Percentiles rank a stretch among this genome's conserved stretches.
Conservation (phyloP, 1,139 yeast genomes). For the Sugiyamaella neomexicana region DNA sequence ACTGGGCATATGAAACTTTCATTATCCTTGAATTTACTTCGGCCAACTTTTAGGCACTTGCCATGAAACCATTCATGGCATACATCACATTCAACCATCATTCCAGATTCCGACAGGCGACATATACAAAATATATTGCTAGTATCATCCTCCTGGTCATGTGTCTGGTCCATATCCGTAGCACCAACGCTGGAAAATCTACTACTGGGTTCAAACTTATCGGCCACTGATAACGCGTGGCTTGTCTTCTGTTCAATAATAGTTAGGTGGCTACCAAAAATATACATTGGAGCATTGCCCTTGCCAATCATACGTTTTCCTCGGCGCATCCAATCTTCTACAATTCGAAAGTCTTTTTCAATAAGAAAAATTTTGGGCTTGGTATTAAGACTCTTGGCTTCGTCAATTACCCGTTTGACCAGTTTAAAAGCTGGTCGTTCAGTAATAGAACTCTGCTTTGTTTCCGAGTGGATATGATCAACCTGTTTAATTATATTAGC, state of each 20-base stretch:
- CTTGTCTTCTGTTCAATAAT: constrained; percentile 41
- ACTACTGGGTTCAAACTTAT: constrained; percentile 36
- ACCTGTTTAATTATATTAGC: constrained; percentile 17
- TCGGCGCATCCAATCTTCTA: constrained; percentile 48
- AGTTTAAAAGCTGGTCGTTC: constrained; percentile 38
- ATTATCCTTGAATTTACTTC: constrained; percentile 23
- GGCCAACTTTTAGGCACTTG: constrained; percentile 54
- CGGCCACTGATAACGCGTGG: constrained; percentile 47
- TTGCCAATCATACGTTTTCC: constrained; percentile 46
- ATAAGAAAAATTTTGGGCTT: constrained; percentile 25
- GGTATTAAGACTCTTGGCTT: constrained; percentile 27
- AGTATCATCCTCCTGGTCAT: constrained; percentile 20
- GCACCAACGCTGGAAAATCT: constrained; percentile 3
- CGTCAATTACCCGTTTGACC: constrained; percentile 35
- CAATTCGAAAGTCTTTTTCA: constrained; percentile 27
- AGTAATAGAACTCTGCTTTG: constrained; percentile 31
- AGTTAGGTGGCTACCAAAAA: constrained; percentile 39
- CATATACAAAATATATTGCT: constrained; percentile 61
- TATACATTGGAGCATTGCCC: constrained; percentile 40
- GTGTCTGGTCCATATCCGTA: neutral
- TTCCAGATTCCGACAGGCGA: constrained; percentile 63
- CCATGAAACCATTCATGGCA: constrained; percentile 85
- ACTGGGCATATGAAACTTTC: constrained; percentile 65
- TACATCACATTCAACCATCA: constrained; percentile 75
- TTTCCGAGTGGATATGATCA: constrained; percentile 28